A percentile compares a stretch with the other conserved stretches of the same genome.
These are phyloP conservation scores for Trichaptum fuscoviolaceum DNA, from an alignment of 768 basidiomycete genomes.

Conservation along the genomic window DNA sequence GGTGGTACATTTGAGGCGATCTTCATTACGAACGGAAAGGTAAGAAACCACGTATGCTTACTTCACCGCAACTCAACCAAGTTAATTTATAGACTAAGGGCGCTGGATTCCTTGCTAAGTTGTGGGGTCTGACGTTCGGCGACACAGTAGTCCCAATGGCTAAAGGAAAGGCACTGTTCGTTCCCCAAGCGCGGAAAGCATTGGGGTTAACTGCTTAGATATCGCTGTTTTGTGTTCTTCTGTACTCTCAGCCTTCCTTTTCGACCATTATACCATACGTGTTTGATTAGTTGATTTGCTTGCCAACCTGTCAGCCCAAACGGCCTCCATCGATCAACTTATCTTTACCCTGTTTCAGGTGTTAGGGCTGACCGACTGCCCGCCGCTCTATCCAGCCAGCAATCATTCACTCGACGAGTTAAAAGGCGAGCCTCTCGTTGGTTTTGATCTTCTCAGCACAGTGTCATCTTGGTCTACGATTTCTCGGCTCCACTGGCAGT, in stretches of 20 bases:
- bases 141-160: conserved; percentile 19
- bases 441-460: neutral
- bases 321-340: neutral
- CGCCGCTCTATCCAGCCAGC: neutral
- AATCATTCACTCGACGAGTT: neutral
- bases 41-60: conserved; percentile 20
- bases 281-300: neutral
- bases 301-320: neutral
- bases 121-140: conserved; percentile 26
- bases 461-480: neutral
- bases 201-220: neutral
- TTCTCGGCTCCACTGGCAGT: neutral
- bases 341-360: neutral
- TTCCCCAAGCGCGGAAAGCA: conserved; percentile 4
- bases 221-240: neutral
- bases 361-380: neutral
- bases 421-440: neutral
- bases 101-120: conserved; percentile 21
- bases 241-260: neutral
- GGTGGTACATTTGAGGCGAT: conserved; percentile 49
- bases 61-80: neutral
- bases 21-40: conserved; percentile 49
- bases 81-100: conserved; percentile 21
- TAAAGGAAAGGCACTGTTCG: conserved; percentile 25
- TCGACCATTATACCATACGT: no score